Conservation (phyloP, 2,329 filamentous ascomycete species). For the Cladosporium halotolerans region DNA sequence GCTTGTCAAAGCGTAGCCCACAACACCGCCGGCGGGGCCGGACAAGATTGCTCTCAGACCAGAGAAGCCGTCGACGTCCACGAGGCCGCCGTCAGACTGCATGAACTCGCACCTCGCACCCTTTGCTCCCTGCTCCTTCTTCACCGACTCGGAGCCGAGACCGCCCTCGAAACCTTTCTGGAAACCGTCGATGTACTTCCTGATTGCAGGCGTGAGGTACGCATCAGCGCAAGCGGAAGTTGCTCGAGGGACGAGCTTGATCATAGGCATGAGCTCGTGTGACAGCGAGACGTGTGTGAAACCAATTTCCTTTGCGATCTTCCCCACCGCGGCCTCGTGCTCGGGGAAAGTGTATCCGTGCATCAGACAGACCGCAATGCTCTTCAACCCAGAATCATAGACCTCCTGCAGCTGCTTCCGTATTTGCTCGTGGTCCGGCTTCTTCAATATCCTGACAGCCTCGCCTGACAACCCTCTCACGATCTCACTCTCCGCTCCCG, state of each 20-base stretch:
- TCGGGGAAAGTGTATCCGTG: slow-evolving; percentile 87
- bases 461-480: slow-evolving; percentile 70
- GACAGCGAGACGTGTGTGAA: slow-evolving; percentile 77
- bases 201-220: slow-evolving; percentile 72
- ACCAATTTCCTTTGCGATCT: slow-evolving; percentile 70
- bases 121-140: slow-evolving; percentile 55
- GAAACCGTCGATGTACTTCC: slow-evolving; percentile 72
- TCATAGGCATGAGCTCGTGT: slow-evolving; percentile 81
- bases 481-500: slow-evolving; percentile 46
- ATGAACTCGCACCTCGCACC: slow-evolving; percentile 89
- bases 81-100: slow-evolving; percentile 73
- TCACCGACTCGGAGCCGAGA: slow-evolving; percentile 68
- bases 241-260: slow-evolving; percentile 69
- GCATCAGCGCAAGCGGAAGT: slow-evolving; percentile 75
- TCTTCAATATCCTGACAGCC: slow-evolving; percentile 61
- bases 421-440: slow-evolving; percentile 54
- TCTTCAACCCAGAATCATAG: slow-evolving; percentile 64
- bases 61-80: slow-evolving; percentile 73
- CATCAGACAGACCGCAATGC: slow-evolving; percentile 85
- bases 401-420: slow-evolving; percentile 58
- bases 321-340: slow-evolving; percentile 73
- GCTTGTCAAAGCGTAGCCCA: slow-evolving; percentile 85
- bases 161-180: slow-evolving; percentile 74
- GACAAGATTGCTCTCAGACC: slow-evolving; percentile 80
- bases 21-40: slow-evolving; percentile 86